Evolutionary conservation across 2,329 filamentous ascomycete genomes (phyloP).

Genomic region (Clonostachys rosea): DNA sequence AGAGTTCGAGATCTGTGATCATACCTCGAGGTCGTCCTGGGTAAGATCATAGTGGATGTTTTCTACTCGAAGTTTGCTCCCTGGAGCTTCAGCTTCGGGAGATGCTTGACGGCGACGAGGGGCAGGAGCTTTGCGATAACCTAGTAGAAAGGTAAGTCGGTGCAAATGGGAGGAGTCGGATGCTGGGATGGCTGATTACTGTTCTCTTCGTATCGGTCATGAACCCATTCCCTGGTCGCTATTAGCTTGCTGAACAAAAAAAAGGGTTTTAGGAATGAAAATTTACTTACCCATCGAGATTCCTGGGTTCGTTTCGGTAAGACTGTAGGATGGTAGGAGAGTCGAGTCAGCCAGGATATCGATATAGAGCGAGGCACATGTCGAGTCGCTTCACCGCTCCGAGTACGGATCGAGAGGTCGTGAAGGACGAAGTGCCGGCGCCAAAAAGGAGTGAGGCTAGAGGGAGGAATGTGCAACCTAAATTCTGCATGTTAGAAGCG

Average conservation of each 20-base stretch:
- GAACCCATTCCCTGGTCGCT: slow-evolving; percentile 76
- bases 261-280: background rate
- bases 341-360: slow-evolving; percentile 27
- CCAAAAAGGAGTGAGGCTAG: slow-evolving; percentile 3
- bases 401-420: slow-evolving; percentile 16
- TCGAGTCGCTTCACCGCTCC: slow-evolving; percentile 19
- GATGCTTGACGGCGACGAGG: slow-evolving; percentile 32
- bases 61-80: slow-evolving; percentile 71
- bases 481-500: too few relatives aligned
- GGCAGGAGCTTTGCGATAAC: slow-evolving; percentile 32
- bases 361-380: slow-evolving; percentile 21
- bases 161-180: slow-evolving; percentile 1
- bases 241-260: slow-evolving; percentile 12
- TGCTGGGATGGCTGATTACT: slow-evolving; percentile 29
- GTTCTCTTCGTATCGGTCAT: slow-evolving; percentile 81
- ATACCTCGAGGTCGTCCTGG: slow-evolving; percentile 75
- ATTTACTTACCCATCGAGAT: slow-evolving; percentile 62
- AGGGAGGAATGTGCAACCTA: slow-evolving; percentile 28
- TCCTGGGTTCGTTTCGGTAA: slow-evolving; percentile 58
- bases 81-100: slow-evolving; percentile 25
- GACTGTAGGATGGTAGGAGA: slow-evolving; percentile 43
- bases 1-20: slow-evolving; percentile 3
- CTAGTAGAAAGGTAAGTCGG: slow-evolving; percentile 18
- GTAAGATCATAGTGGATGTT: slow-evolving; percentile 92
- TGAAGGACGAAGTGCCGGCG: slow-evolving; percentile 1